Evolutionary conservation across 169 alveolate genomes (phyloP), one percentile per base, ranked within the genome.

Genomic region (Cryptosporidium meleagridis): DNA sequence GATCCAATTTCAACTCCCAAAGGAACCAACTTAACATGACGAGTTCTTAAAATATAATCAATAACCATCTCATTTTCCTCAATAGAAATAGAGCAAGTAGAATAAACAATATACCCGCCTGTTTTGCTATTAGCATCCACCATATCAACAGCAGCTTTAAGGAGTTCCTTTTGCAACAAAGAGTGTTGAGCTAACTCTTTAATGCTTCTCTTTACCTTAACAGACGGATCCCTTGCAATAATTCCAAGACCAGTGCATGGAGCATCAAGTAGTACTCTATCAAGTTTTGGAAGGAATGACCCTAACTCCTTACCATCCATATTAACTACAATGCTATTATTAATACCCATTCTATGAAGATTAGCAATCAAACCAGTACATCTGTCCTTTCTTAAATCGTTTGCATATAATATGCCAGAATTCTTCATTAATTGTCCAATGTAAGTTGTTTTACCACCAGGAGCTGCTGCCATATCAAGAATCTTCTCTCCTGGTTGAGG

Each of bases 181-280:
- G 99, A 95, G 68, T 97, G 96, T 84, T 95, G 96, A 87, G 95
- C 86, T 39, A 98, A 93, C 80, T 98, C 99, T 69, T 95, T 96
- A 33, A 95, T 69, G 0, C 96, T 93, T 85, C 97, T 94, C 69
- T 95, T 94, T 10, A 91, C 92, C 94, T 97, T 98, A 2, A 97
- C 97, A 23, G 98, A 94, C 6, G 97, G 98, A 91, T 98, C 99
- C 89, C 97, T 96, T 23, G 98, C 94, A 37, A 98, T 97, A 73
- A 98, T 98, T 37, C 99, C 99, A 51, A 97, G 92, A 69, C 99
- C 99, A 33, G 98, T 93, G 91, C 99, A 98, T 4, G 99, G 99
- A 0, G 99, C 99, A 91, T 98, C 99, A 23, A 97, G 92, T 44
- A 98, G 87, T 52, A 96, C 98, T 85, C 99, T 95, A 86, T 98